Evolutionary conservation across 1,284 basidiomycete genomes (phyloP), one percentile per base, ranked within the genome.

Genomic region (Gymnopus androsaceus): DNA sequence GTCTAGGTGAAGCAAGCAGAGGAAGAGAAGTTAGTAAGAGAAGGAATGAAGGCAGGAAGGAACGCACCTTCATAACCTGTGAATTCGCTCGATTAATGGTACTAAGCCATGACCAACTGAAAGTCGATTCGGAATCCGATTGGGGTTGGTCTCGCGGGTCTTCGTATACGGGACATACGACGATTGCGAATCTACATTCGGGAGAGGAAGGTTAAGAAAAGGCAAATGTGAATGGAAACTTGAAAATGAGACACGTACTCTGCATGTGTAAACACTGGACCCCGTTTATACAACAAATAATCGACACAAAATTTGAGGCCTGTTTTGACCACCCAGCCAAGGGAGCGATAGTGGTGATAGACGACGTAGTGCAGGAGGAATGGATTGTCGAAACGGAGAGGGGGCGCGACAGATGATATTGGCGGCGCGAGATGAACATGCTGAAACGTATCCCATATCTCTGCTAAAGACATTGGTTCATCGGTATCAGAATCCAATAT

Each of bases 301-400:
- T 99, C 97, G 40, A 90, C 90, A 67, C 95, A 98, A 72, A 99
- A 99, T 73, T 99, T 99, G 76, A 97, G 88, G 2, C 97, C 97
- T 23, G 85, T 86, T 70, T 95, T 94, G 59, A 98, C 88, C 15
- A 98, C 92, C 97, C 97, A 99, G n/a, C 97, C 97, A 4, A 99
- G 80, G 2, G 95, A 94, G 19, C 96, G 86, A 69, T 92, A 99
- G 72, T 99, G 94, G 69, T 99, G 96, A 67, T 96, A 98, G 6
- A 85, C 87, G 48, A 89, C 86, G 67, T 98, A 99, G 63, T 92
- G 83, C 34, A 99, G 78, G 33, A 99, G 75, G 73, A 98, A 95
- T 0, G 95, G 95, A 68, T 97, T 97, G 74, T 98, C 95, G 46
- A 86, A 81, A 51, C 84, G 79, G 27, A 78, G 70, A 25, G 67